These are phyloP conservation scores for Lenzites betulinus DNA, from an alignment of 768 basidiomycete species.

Conservation along the genomic window DNA sequence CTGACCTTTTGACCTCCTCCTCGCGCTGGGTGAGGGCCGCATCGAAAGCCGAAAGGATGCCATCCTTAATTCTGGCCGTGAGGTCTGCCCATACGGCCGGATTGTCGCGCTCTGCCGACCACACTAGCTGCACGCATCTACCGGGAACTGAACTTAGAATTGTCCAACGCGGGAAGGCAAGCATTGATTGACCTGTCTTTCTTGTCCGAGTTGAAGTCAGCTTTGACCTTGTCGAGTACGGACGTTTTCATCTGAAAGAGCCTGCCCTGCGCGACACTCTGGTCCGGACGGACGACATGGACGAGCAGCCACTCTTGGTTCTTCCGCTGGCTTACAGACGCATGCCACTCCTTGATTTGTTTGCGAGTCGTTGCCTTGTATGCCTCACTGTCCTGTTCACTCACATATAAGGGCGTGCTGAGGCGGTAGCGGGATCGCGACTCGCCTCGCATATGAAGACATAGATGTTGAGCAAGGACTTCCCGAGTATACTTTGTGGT, in stretches of 20 bases:
- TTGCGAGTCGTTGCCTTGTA: constrained; percentile 79
- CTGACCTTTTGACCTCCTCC: constrained; percentile 89
- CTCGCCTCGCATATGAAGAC: constrained; percentile 87
- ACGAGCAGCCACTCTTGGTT: constrained; percentile 94
- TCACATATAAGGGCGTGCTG: neutral
- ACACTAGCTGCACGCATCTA: constrained; percentile 83
- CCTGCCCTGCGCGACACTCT: constrained; percentile 56
- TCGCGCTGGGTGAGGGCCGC: constrained; percentile 73
- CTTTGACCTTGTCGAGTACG: constrained; percentile 86
- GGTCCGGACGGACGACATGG: constrained; percentile 78
- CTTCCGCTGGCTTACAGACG: constrained; percentile 60
- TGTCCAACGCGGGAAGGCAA: neutral
- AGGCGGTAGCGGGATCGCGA: neutral
- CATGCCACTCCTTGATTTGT: constrained; percentile 94
- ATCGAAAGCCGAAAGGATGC: constrained; percentile 83
- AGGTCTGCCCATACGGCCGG: constrained; percentile 88
- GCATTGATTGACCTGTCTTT: constrained; percentile 65
- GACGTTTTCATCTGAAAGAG: constrained; percentile 85
- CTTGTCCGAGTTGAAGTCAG: constrained; percentile 90
- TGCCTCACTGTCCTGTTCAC: constrained; percentile 58
- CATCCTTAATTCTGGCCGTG: constrained; percentile 87
- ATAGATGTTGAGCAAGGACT: constrained; percentile 84
- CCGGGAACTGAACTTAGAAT: constrained; percentile 10
- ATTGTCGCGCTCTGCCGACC: constrained; percentile 70
- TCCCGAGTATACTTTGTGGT: constrained; percentile 77